Evolutionary conservation across 2,329 filamentous ascomycete species (phyloP), one percentile per base, ranked within the genome.

Genomic region (Calonectria pauciramosa): DNA sequence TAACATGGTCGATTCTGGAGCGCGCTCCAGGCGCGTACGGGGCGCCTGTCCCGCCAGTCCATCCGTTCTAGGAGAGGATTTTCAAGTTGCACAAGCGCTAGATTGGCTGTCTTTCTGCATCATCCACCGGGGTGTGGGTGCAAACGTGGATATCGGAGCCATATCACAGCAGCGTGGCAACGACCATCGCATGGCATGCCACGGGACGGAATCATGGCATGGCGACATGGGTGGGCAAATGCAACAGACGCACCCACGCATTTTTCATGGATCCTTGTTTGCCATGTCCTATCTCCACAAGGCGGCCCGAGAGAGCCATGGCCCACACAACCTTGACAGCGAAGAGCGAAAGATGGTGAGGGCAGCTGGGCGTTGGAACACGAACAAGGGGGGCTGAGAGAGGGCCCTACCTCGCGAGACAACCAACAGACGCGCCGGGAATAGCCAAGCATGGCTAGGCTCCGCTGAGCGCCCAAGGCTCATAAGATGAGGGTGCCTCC

Each of bases 221-320:
- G 56, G 56, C 60, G 66, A 49, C 38, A 65, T 66, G 59, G 49
- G 49, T 54, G 36, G 54, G 51, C 20, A 52, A 51, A 65, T 32
- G 44, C 18, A 65, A 52, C 30, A 32, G 30, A 38, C 16, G 20
- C 47, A 41, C 28, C n/a, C 64, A 52, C 23, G 34, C 66, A 41
- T 52, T 56, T 38, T 56, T 32, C 66, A 30, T 44, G 20, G n/a
- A 68, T 41, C 51, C 64, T 23, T 51, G 71, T 65, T 68, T 68
- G 71, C 65, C 66, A 69, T 73, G 71, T 70, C 70, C 52, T 28
- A 70, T 73, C 71, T 73, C 71, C 71, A 73, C 67, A 73, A 70
- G 71, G 71, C 71, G 71, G 71, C 71, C 71, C 71, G 71, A 73
- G 66, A 73, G 66, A 67, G 67, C 71, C 71, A 70, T 41, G 60